Base-by-base conservation (phyloP, 169 alveolate species). In the Plasmodium berghei region DNA sequence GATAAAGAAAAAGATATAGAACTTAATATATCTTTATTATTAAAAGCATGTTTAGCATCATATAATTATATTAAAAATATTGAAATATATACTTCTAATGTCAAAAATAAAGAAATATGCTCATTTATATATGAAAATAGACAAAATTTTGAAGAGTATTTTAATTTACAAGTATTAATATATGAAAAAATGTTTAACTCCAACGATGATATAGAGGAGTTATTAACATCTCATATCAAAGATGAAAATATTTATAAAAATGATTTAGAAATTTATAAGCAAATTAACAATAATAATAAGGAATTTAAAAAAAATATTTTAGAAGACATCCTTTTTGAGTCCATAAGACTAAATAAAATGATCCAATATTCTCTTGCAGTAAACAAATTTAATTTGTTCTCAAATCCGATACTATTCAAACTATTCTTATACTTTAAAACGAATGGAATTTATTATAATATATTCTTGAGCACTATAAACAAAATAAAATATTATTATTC, bases 11-110 rank as follows among this genome's bases (percentile, higher is more conserved):
- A 63, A 75, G 73, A 67, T 52, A 75, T 45, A 8, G 56, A 74
- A 3, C 52, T 75, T 52, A 75, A 75, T 49, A 75, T 75, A n/a
- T 34, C 89, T 56, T 70, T 75, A 52, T 70, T 75, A 24, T 48
- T 75, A 75, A 75, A 75, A 67, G 89, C 89, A 9, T 75, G 89
- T 18, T 45, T 75, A 34, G 89, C 89, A 18, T 75, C 89, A 45
- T 75, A 75, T 56, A 75, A 63, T 24, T 75, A 75, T 14, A 75
- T 75, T 34, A 75, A 75, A 63, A 75, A 75, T 75, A 70, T 75
- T 3, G 89, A 75, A 56, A 75, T 75, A 20, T 75, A 49, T 58
- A 75, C 89, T 12, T 63, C 77, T 6, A 28, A 75, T 12, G 75
- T 75, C 1, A 24, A 75, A 58, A 75, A 75, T 59, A 63, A 75